Conservation (phyloP, 2,329 filamentous ascomycete species). For the Chaetoscypha palmicola region DNA sequence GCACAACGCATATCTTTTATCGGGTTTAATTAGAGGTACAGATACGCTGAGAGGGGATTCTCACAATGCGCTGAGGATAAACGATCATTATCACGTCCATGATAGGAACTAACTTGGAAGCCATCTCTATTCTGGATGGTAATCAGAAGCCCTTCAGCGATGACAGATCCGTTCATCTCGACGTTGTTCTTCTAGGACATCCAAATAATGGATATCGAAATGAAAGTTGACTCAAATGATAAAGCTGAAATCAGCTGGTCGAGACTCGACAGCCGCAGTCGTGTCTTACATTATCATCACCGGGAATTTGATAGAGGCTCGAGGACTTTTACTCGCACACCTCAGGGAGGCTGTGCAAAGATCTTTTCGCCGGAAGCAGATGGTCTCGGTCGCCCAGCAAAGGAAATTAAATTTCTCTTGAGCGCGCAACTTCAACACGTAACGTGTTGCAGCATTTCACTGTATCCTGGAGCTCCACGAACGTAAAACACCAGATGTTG, state of each 20-base stretch:
- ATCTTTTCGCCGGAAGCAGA: background rate
- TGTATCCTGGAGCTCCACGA: too few species aligned
- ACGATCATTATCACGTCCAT: background rate
- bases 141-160: too few species aligned
- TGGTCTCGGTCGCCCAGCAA: background rate
- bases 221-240: background rate
- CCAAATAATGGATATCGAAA: background rate
- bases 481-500: conserved; percentile 1
- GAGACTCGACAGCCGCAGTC: background rate
- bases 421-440: conserved; percentile 6
- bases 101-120: background rate
- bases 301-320: background rate
- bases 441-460: conserved; percentile 15
- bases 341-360: conserved; percentile 4
- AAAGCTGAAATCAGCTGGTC: background rate
- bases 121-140: too few species aligned
- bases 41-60: too few species aligned
- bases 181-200: background rate
- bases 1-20: too few species aligned
- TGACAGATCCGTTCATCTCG: background rate
- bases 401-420: conserved; percentile 1
- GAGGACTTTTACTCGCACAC: background rate
- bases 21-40: too few species aligned
- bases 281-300: background rate
- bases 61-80: too few species aligned